Conservation (phyloP, 1,284 basidiomycete genomes). For the Rugosomyces carneus region DNA sequence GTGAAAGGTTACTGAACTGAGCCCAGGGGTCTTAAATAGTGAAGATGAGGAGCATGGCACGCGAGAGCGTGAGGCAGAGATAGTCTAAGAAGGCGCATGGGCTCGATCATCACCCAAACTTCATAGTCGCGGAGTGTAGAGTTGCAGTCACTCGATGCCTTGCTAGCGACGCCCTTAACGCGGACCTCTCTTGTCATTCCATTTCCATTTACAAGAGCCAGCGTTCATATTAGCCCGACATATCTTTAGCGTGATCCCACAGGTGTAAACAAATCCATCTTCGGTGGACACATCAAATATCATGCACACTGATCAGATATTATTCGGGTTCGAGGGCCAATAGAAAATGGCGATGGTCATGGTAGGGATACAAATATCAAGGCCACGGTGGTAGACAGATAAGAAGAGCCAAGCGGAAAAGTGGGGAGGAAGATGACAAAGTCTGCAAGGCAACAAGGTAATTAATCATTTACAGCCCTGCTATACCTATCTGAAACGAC, state of each 20-base stretch:
- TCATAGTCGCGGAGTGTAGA: constrained; percentile 12
- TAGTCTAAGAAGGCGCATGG: constrained; percentile 13
- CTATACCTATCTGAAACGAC: constrained; percentile 39
- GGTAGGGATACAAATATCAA: constrained; percentile 19
- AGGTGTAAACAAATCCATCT: neutral
- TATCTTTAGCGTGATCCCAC: neutral
- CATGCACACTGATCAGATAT: constrained; percentile 11
- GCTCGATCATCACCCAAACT: constrained; percentile 21
- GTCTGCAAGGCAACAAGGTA: constrained; percentile 10
- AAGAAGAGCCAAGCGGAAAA: constrained; percentile 11
- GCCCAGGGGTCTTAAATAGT: constrained; percentile 16
- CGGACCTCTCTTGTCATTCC: neutral
- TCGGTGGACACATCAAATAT: neutral
- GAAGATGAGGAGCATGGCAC: constrained; percentile 11
- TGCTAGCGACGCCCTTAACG: neutral
- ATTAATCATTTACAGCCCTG: constrained; percentile 27
- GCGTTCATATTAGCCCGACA: neutral
- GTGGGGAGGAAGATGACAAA: neutral
- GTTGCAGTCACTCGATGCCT: constrained; percentile 6
- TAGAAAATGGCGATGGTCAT: constrained; percentile 8
- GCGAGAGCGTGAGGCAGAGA: constrained; percentile 13
- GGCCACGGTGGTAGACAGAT: constrained; percentile 13
- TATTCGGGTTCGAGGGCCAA: constrained; percentile 6
- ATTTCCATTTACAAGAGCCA: too few relatives aligned
- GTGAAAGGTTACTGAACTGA: neutral